These are phyloP conservation scores for Globisporangium sylvaticum DNA, from an alignment of 352 stramenopile genomes.

Conservation along the genomic window DNA sequence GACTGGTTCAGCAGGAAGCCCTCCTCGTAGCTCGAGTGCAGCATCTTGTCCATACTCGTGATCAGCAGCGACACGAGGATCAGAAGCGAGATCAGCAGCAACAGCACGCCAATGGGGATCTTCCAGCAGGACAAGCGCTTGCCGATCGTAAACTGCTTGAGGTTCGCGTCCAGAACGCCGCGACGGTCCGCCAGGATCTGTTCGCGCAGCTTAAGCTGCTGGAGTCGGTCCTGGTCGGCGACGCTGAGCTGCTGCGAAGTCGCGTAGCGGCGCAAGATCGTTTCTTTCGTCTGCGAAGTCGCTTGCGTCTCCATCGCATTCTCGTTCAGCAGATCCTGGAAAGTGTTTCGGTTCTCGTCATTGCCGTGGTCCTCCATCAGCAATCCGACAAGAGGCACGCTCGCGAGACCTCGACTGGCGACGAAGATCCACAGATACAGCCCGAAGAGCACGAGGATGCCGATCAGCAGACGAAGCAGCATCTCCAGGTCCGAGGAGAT, in stretches of 20 bases:
- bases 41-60: slow-evolving; percentile 78
- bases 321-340: slow-evolving; percentile 68
- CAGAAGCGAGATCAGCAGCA: slow-evolving; percentile 64
- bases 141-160: slow-evolving; percentile 46
- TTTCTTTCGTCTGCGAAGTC: slow-evolving; percentile 62
- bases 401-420: slow-evolving; percentile 61
- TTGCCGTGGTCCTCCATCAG: slow-evolving; percentile 75
- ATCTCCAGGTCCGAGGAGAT: slow-evolving; percentile 72
- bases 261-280: slow-evolving; percentile 65
- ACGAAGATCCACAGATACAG: slow-evolving; percentile 81
- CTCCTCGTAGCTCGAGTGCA: slow-evolving; percentile 61
- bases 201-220: slow-evolving; percentile 68
- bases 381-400: slow-evolving; percentile 68
- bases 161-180: slow-evolving; percentile 61
- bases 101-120: slow-evolving; percentile 56
- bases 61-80: slow-evolving; percentile 70
- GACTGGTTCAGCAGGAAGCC: slow-evolving; percentile 72
- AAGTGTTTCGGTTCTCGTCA: slow-evolving; percentile 62
- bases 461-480: slow-evolving; percentile 66
- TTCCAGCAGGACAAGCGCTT: slow-evolving; percentile 55
- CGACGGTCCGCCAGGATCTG: slow-evolving; percentile 62
- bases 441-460: slow-evolving; percentile 64
- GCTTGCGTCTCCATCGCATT: slow-evolving; percentile 73
- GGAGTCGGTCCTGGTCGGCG: slow-evolving; percentile 65
- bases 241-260: slow-evolving; percentile 61